Percentiles rank a stretch among this genome's conserved stretches.
These are phyloP conservation scores for Penicillium herquei DNA, from an alignment of 495 filamentous ascomycete species.

Conservation along the genomic window DNA sequence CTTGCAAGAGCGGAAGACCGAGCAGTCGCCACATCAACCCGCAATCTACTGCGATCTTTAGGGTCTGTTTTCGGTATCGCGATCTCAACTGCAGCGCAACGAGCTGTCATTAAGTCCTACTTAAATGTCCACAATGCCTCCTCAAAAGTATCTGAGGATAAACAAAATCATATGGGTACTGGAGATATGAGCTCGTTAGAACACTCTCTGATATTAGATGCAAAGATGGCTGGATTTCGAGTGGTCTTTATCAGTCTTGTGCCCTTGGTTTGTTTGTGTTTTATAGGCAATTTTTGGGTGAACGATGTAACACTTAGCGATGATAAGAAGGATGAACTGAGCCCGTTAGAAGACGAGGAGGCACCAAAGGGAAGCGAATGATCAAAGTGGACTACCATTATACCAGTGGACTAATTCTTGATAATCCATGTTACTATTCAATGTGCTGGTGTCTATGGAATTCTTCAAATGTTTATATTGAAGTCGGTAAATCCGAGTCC, in stretches of 20 bases:
- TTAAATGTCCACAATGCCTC: slow-evolving; percentile 34
- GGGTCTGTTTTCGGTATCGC: slow-evolving; percentile 57
- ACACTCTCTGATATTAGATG: slow-evolving; percentile 35
- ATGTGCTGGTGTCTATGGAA: no score
- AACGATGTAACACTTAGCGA: slow-evolving; percentile 28
- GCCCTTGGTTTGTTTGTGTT: slow-evolving; percentile 48
- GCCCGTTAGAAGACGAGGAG: no score
- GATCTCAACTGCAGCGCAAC: slow-evolving; percentile 50
- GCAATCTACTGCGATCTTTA: slow-evolving; percentile 56
- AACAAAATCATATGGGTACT: slow-evolving; percentile 13
- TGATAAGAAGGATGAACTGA: neutral
- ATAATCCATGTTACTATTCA: no score
- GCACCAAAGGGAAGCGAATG: no score
- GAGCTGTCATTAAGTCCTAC: slow-evolving; percentile 40
- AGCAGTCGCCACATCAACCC: slow-evolving; percentile 55
- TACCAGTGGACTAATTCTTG: no score
- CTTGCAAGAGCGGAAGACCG: slow-evolving; percentile 51
- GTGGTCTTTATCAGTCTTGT: slow-evolving; percentile 50
- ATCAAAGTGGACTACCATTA: no score
- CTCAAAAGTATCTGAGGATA: slow-evolving; percentile 18
- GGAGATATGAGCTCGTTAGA: slow-evolving; percentile 11
- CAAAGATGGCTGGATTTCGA: slow-evolving; percentile 47
- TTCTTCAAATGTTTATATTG: no score
- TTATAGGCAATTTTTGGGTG: slow-evolving; percentile 48
- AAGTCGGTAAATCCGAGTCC: no score